These are phyloP conservation scores for Phytophthora megakarya DNA, from an alignment of 352 stramenopile genomes.

Conservation along the genomic window DNA sequence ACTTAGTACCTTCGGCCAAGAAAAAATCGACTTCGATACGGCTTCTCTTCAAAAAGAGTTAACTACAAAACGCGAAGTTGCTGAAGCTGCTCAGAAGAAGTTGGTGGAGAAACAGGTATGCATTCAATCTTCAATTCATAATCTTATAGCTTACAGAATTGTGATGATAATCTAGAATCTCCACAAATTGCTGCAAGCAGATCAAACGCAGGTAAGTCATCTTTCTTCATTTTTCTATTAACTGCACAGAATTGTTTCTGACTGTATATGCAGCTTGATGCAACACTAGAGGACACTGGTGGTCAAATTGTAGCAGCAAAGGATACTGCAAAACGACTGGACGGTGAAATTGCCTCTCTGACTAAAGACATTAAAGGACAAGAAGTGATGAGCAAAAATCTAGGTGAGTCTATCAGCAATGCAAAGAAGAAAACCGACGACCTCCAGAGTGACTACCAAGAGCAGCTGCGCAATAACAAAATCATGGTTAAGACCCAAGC, in stretches of 20 bases:
- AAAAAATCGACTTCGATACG: slow-evolving; percentile 16
- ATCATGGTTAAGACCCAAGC: slow-evolving; percentile 19
- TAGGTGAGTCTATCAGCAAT: slow-evolving; percentile 13
- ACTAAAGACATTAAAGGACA: slow-evolving; percentile 29
- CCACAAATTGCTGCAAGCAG: slow-evolving; percentile 27
- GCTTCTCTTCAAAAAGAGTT: slow-evolving; percentile 26
- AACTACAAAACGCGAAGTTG: slow-evolving; percentile 18
- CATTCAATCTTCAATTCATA: not conserved
- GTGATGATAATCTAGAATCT: slow-evolving; percentile 18
- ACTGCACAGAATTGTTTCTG: not conserved
- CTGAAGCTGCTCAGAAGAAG: slow-evolving; percentile 21
- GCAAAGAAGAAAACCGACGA: slow-evolving; percentile 21
- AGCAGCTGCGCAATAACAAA: slow-evolving; percentile 28
- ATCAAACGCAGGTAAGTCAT: slow-evolving; percentile 37
- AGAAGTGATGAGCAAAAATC: slow-evolving; percentile 18
- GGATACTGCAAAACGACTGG: slow-evolving; percentile 9
- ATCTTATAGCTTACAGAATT: not conserved
- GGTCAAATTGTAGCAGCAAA: slow-evolving; percentile 24
- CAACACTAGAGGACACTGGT: slow-evolving; percentile 22
- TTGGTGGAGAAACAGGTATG: slow-evolving; percentile 39
- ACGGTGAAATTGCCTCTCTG: slow-evolving; percentile 26
- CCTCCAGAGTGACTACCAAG: slow-evolving; percentile 21
- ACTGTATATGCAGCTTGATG: slow-evolving; percentile 24
- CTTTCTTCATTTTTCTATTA: not conserved
- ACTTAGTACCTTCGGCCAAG: slow-evolving; percentile 18